Evolutionary conservation across 2,329 filamentous ascomycete species (phyloP).

Genomic region (Fusarium sp.): DNA sequence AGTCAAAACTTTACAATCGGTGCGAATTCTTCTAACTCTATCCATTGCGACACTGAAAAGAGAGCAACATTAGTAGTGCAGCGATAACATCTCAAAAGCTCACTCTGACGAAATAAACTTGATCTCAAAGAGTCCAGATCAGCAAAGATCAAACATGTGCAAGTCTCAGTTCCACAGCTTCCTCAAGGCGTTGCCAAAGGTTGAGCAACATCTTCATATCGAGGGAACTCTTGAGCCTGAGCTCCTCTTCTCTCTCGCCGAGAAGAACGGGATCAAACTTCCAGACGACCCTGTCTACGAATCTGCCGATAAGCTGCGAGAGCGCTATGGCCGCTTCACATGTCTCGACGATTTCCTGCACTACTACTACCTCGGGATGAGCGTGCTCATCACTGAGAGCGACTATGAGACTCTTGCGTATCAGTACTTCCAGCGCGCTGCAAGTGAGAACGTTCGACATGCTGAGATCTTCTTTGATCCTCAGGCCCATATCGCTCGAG

Average conservation of each 20-base stretch:
- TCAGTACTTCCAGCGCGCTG: conserved; percentile 75
- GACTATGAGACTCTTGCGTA: conserved; percentile 81
- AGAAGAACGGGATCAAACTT: conserved; percentile 72
- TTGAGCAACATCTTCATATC: conserved; percentile 84
- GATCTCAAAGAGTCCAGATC: background rate
- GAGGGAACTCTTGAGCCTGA: conserved; percentile 79
- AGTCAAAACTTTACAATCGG: conserved; percentile 5
- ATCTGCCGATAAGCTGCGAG: conserved; percentile 67
- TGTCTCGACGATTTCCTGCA: conserved; percentile 81
- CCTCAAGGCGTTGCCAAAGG: conserved; percentile 76
- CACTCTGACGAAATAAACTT: background rate
- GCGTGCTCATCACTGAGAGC: conserved; percentile 69
- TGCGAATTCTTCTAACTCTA: conserved; percentile 7
- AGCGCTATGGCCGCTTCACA: conserved; percentile 74
- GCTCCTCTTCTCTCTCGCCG: conserved; percentile 76
- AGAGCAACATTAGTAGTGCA: background rate
- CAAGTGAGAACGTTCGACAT: conserved; percentile 73
- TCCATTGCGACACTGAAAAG: background rate
- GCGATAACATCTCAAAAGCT: background rate
- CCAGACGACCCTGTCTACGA: conserved; percentile 72
- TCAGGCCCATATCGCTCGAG: conserved; percentile 75
- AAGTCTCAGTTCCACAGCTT: conserved; percentile 63
- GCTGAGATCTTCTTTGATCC: conserved; percentile 86
- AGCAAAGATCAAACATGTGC: conserved; percentile 59
- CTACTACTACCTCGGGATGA: conserved; percentile 83